Percentiles rank a stretch among this genome's conserved stretches.
Conservation (phyloP, 345 rosid genomes). For the Triadica sebifera region DNA sequence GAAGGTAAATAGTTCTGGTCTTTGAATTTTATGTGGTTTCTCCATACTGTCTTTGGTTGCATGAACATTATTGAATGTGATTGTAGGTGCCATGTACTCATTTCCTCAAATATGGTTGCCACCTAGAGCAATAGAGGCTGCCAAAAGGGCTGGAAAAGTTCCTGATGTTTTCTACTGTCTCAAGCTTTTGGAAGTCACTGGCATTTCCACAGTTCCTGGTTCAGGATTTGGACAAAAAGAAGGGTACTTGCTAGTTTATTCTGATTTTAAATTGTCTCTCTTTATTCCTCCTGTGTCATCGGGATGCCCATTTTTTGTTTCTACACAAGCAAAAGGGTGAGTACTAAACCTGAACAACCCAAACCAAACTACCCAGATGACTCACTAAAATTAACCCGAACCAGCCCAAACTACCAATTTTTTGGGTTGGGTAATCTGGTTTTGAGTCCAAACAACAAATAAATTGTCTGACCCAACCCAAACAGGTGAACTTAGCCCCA, state of each 20-base stretch:
- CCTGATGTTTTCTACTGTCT: slow-evolving; percentile 98
- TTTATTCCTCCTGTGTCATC: neutral
- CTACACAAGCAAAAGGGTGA: too few relatives aligned
- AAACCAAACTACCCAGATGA: too few relatives aligned
- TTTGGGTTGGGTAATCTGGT: too few relatives aligned
- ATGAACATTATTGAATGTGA: slow-evolving; percentile 1
- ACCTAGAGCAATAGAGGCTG: slow-evolving; percentile 82
- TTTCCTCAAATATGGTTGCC: slow-evolving; percentile 93
- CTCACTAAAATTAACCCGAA: too few relatives aligned
- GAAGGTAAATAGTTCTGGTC: slow-evolving; percentile 53
- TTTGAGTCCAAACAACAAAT: too few relatives aligned
- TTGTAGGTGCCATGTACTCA: slow-evolving; percentile 95
- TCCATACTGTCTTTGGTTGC: neutral
- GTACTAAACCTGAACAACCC: too few relatives aligned
- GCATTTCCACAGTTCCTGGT: slow-evolving; percentile 99
- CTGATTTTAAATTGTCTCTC: neutral
- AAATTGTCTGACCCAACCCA: too few relatives aligned
- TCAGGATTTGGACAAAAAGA: slow-evolving; percentile 99
- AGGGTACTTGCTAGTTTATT: slow-evolving; percentile 46
- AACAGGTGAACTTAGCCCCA: too few relatives aligned
- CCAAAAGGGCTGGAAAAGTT: slow-evolving; percentile 70
- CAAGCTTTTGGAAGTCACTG: slow-evolving; percentile 92
- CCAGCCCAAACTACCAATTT: too few relatives aligned
- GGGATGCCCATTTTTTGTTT: neutral
- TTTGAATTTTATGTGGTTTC: neutral